Evolutionary conservation across 2,329 filamentous ascomycete species (phyloP), one percentile per base, ranked within the genome.

Genomic region (Peltaster fructicola): DNA sequence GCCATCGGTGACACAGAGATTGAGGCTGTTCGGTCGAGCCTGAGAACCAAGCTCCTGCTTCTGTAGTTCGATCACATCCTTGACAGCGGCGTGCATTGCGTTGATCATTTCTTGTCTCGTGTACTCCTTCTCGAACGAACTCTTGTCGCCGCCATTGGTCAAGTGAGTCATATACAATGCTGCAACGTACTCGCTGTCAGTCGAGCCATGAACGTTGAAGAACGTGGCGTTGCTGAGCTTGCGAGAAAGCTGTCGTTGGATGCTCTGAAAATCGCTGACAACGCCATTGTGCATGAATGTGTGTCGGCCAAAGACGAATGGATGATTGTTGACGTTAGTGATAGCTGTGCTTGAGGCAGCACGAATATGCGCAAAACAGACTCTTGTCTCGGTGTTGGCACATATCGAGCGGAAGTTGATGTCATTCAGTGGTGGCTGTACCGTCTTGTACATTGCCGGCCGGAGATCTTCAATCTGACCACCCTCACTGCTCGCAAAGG

Each of bases 251-350:
- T 55, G 50, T 6, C 59, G 52, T 15, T 58, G 53, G 23, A 66
- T 58, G 6, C 41, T 32, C 2, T 45, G 35, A 38, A 65, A 65
- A 32, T 56, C 44, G 7, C 53, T 52, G 16, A 65, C 51, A 9
- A 53, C 53, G 2, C 63, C 63, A 36, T 66, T 66, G 47, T 67
- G 63, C 63, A 67, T 65, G 39, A 65, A 59, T 6, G 51, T 49
- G 32, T 65, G 59, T 17, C 61, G 48, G 8, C 63, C 62, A 25
- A 65, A 66, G 15, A 58, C 50, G 39, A 66, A 67, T 4, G 63
- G 63, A 31, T 67, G 62, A 21, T 57, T 61, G 41, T 66, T 67
- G 11, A 61, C 55, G 9, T 52, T 49, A 2, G 57, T 53, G 14
- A 64, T 57, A 2, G 56, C 48, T 5, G 52, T 58, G 1, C 54